phyloP scores from a whole-genome alignment of 2,329 filamentous ascomycete genomes.

The Daldinia eschscholtzii region DNA sequence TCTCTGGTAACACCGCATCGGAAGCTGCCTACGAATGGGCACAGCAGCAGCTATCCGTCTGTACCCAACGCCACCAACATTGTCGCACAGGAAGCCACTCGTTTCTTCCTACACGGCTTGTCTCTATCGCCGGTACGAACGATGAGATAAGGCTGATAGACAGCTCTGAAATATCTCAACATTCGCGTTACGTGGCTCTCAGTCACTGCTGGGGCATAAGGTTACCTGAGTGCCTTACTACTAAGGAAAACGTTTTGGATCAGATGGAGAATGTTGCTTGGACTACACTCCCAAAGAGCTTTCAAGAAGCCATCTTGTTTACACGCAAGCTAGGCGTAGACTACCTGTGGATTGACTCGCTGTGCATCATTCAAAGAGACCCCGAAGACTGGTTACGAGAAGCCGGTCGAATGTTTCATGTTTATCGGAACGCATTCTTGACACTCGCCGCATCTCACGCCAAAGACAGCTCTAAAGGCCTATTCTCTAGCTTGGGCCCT shows the following conservation, averaged over 20 bases:
- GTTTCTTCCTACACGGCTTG: slow-evolving; percentile 20
- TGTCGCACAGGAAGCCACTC: neutral
- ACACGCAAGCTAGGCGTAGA: slow-evolving; percentile 14
- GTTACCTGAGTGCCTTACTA: slow-evolving; percentile 16
- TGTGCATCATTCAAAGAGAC: slow-evolving; percentile 16
- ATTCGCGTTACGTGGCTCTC: slow-evolving; percentile 18
- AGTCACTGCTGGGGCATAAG: slow-evolving; percentile 20
- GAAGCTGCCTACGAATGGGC: slow-evolving; percentile 14
- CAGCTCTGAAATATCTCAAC: neutral
- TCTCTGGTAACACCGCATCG: slow-evolving; percentile 16
- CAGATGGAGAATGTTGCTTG: slow-evolving; percentile 12
- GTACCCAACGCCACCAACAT: neutral
- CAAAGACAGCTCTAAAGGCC: slow-evolving; percentile 8
- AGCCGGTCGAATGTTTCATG: slow-evolving; percentile 17
- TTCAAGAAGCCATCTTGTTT: slow-evolving; percentile 14
- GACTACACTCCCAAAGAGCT: slow-evolving; percentile 20
- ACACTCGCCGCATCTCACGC: slow-evolving; percentile 16
- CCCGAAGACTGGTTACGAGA: slow-evolving; percentile 18
- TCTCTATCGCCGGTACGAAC: slow-evolving; percentile 3
- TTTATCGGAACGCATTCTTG: slow-evolving; percentile 18
- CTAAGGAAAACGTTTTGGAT: neutral
- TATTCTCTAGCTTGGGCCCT: slow-evolving; percentile 13
- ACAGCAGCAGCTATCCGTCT: slow-evolving; percentile 4
- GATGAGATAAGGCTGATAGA: slow-evolving; percentile 1
- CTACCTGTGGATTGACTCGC: slow-evolving; percentile 22